Evolutionary conservation across 2,329 filamentous ascomycete genomes (phyloP).

Genomic region (Penicillium sumatraense): DNA sequence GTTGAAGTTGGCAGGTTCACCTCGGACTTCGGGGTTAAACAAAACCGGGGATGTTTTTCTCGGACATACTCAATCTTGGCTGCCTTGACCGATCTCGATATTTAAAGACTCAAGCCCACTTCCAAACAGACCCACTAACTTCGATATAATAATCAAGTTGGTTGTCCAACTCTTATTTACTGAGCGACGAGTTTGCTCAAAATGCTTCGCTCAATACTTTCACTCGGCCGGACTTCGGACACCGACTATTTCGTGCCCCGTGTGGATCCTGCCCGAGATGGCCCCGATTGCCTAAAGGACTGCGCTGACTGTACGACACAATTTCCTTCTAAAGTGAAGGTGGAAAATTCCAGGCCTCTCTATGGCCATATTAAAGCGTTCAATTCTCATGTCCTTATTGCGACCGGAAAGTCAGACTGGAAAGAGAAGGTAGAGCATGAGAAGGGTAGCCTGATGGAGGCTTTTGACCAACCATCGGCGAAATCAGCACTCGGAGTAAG

Average conservation of each 20-base stretch:
- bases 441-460: conserved; percentile 57
- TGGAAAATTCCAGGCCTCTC: conserved; percentile 35
- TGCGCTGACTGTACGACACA: conserved; percentile 44
- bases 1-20: not conserved
- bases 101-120: not conserved
- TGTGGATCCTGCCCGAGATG: conserved; percentile 39
- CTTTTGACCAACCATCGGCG: conserved; percentile 51
- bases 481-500: conserved; percentile 70
- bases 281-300: conserved; percentile 40
- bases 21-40: not conserved
- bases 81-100: conserved; percentile 4
- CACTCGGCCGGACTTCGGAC: conserved; percentile 27
- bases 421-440: conserved; percentile 39
- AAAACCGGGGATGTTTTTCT: not conserved
- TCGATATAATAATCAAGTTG: too few relatives aligned
- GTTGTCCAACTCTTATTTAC: too few relatives aligned
- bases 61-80: conserved; percentile 8
- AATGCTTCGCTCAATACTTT: conserved; percentile 40
- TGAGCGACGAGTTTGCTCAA: too few relatives aligned
- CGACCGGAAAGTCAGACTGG: conserved; percentile 45
- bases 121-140: not conserved
- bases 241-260: conserved; percentile 43
- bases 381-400: conserved; percentile 41
- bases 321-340: conserved; percentile 40
- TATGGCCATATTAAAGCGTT: conserved; percentile 45